phyloP scores from a whole-genome alignment of 257 asterid species.

The Solanum gandarillasii region DNA sequence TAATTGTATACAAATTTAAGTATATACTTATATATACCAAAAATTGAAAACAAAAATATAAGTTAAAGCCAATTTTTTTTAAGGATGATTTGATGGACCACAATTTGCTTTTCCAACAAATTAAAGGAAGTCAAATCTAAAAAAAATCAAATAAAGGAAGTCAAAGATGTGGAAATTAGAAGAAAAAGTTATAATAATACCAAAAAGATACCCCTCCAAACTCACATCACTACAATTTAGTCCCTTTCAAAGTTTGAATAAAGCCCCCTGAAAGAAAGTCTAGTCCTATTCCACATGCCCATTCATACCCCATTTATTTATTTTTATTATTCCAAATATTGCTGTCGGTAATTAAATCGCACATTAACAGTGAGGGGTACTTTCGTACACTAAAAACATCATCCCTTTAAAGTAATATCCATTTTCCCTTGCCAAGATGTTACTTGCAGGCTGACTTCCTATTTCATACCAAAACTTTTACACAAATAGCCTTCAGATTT shows the following conservation, averaged over 20 bases:
- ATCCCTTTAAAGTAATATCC: background rate
- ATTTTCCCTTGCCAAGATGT: background rate
- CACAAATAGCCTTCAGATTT: background rate
- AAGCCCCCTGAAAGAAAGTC: background rate
- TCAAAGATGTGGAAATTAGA: background rate
- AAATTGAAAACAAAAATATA: too few species aligned
- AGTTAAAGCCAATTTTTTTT: background rate
- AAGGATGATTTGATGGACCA: background rate
- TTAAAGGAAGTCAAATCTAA: background rate
- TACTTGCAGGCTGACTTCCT: conserved; percentile 3
- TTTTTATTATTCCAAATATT: background rate
- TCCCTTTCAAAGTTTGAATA: background rate
- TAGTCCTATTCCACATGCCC: background rate
- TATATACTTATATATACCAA: fast-evolving
- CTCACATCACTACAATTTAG: background rate
- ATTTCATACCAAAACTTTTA: conserved; percentile 3
- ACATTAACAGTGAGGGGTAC: background rate
- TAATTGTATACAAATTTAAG: too few species aligned
- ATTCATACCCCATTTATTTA: background rate
- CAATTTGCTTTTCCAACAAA: background rate
- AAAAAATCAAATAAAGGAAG: background rate
- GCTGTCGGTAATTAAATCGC: background rate
- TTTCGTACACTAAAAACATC: background rate
- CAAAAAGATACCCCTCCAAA: background rate
- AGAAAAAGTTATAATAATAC: background rate